Evolutionary conservation across 176 grass and related monocot species (phyloP).

Genomic region (Zizania latifolia): DNA sequence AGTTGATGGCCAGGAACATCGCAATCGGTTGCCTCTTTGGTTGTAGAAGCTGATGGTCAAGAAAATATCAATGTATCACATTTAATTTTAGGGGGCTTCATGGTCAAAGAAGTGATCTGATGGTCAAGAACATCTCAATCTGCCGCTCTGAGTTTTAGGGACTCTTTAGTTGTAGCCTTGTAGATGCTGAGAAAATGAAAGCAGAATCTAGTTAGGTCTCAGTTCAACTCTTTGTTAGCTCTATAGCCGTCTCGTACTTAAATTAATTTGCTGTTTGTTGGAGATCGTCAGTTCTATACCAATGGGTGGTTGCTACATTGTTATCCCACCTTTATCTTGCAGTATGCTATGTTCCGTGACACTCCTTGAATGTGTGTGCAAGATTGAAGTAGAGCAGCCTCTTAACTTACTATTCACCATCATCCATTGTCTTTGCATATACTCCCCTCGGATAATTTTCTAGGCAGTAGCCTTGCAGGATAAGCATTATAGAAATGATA

Average conservation of each 20-base stretch:
- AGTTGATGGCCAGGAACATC: slow-evolving; percentile 1
- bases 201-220: slow-evolving; percentile 13
- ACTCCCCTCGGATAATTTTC: neutral
- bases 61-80: neutral
- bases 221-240: slow-evolving; percentile 29
- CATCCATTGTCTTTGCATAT: neutral
- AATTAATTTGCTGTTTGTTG: slow-evolving; percentile 22
- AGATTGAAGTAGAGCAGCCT: neutral
- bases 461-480: no score
- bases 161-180: slow-evolving; percentile 20
- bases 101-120: slow-evolving; percentile 24
- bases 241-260: slow-evolving; percentile 18
- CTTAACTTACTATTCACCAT: neutral
- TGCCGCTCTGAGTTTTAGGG: neutral
- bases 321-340: slow-evolving; percentile 10
- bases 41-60: neutral
- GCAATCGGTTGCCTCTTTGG: neutral
- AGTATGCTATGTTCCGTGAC: neutral
- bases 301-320: slow-evolving; percentile 34
- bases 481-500: no score
- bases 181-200: slow-evolving; percentile 15
- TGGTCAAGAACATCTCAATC: slow-evolving; percentile 10
- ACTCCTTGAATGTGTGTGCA: neutral
- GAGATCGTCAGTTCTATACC: slow-evolving; percentile 26
- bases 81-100: neutral